Percentiles rank a stretch among this genome's conserved stretches.
These are phyloP conservation scores for Prunus persica DNA, from an alignment of 306 rosid genomes.

Conservation along the genomic window DNA sequence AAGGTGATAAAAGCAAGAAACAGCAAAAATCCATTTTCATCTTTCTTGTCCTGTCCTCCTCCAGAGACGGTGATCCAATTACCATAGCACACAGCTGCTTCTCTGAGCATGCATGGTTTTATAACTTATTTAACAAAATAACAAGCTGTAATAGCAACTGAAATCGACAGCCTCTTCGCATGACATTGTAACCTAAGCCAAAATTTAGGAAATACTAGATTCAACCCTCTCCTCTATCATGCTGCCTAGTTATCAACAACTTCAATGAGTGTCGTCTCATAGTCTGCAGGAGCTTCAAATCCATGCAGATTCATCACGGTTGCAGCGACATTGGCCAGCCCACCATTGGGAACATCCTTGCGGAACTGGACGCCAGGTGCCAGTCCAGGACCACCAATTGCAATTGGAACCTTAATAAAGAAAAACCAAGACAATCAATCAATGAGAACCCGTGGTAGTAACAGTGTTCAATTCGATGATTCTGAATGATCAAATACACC, in stretches of 20 bases:
- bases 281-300: slow-evolving; percentile 86
- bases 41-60: background rate
- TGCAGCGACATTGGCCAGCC: slow-evolving; percentile 94
- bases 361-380: slow-evolving; percentile 67
- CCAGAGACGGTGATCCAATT: background rate
- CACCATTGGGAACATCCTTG: slow-evolving; percentile 69
- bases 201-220: slow-evolving; percentile 18
- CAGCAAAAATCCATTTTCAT: background rate
- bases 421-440: background rate
- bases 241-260: slow-evolving; percentile 48
- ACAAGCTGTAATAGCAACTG: background rate
- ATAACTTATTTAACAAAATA: slow-evolving; percentile 21
- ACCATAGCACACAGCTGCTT: background rate
- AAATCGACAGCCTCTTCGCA: slow-evolving; percentile 2
- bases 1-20: background rate
- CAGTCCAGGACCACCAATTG: slow-evolving; percentile 97
- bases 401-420: slow-evolving; percentile 75
- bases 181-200: slow-evolving; percentile 17
- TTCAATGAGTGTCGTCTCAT: slow-evolving; percentile 79
- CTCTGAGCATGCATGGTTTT: background rate
- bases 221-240: background rate
- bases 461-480: background rate
- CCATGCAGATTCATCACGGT: slow-evolving; percentile 97
- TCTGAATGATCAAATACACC: background rate
- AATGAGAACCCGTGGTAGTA: background rate